Evolutionary conservation across 306 rosid species (phyloP).

Genomic region (Pyrus betulifolia): DNA sequence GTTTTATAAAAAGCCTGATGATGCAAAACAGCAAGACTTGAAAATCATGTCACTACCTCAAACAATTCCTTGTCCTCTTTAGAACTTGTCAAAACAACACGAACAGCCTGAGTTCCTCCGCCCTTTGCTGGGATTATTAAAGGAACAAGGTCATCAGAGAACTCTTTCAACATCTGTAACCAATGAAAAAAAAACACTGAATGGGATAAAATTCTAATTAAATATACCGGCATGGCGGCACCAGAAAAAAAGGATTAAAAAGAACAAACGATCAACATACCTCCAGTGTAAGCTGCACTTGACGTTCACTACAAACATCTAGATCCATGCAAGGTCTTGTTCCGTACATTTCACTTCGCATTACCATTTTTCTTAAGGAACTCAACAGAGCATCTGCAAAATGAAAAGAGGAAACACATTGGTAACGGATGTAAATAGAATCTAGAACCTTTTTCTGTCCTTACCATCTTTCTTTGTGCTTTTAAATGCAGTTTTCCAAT

Average conservation of each 20-base stretch:
- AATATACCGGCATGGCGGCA: background rate
- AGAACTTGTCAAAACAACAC: constrained; percentile 57
- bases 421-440: background rate
- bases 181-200: background rate
- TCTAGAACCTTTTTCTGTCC: constrained; percentile 11
- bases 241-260: constrained; percentile 1
- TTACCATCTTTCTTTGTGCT: constrained; percentile 45
- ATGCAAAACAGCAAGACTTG: background rate
- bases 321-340: constrained; percentile 63
- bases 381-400: constrained; percentile 56
- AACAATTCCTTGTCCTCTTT: constrained; percentile 65
- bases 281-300: constrained; percentile 68
- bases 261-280: constrained; percentile 26
- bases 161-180: constrained; percentile 55
- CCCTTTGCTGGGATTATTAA: constrained; percentile 44
- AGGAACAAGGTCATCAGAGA: constrained; percentile 61
- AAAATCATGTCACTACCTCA: constrained; percentile 40
- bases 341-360: constrained; percentile 48
- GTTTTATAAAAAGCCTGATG: background rate
- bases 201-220: background rate
- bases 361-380: constrained; percentile 51
- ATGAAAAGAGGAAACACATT: background rate
- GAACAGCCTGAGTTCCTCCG: constrained; percentile 47
- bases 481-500: constrained; percentile 53
- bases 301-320: constrained; percentile 81